Conservation (phyloP, 371 early-diverging fungal genomes). For the Mortierella sp. region DNA sequence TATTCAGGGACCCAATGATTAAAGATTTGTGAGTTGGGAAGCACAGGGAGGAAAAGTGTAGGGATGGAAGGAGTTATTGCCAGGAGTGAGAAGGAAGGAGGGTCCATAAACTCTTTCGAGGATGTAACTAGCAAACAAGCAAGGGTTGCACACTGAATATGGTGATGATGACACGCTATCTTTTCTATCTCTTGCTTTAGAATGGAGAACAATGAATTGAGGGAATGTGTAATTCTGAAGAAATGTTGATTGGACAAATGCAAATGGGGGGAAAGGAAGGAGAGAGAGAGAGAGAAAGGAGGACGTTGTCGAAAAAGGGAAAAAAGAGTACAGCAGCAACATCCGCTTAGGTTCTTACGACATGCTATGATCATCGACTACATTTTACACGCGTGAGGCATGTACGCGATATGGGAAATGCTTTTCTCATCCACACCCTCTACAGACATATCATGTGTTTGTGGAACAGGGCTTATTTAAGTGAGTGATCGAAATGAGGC, state of each 20-base stretch:
- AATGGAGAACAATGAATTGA: too few species aligned
- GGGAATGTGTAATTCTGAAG: neutral
- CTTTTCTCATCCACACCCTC: too few species aligned
- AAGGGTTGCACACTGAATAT: neutral
- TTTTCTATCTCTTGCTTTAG: neutral
- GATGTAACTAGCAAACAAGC: neutral
- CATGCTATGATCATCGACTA: too few species aligned
- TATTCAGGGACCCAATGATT: slow-evolving; percentile 1
- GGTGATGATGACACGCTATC: too few species aligned
- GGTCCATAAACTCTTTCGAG: neutral
- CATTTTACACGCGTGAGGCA: neutral
- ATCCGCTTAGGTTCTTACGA: too few species aligned
- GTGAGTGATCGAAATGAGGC: neutral
- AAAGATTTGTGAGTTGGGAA: neutral
- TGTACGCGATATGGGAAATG: too few species aligned
- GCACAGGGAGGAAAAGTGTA: neutral
- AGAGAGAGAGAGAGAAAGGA: neutral
- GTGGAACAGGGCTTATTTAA: neutral
- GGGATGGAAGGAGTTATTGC: neutral
- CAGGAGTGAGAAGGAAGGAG: neutral
- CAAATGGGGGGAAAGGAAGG: neutral
- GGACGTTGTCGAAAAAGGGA: too few species aligned
- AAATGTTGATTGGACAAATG: neutral
- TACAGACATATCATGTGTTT: too few species aligned
- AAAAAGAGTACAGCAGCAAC: too few species aligned